Evolutionary conservation across 306 rosid genomes (phyloP).

Genomic region (Betula pendula): DNA sequence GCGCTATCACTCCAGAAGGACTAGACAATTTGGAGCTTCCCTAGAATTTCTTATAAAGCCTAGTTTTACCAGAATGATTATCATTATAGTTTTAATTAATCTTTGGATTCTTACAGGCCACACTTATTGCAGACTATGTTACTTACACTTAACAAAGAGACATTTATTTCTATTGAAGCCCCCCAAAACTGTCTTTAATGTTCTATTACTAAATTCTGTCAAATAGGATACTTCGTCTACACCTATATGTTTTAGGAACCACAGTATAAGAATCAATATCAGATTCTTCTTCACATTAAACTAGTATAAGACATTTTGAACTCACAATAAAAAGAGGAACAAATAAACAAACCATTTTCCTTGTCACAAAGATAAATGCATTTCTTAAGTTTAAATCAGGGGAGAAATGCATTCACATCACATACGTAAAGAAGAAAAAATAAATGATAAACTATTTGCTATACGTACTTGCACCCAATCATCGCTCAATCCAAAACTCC

Average conservation of each 20-base stretch:
- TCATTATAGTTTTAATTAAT: no score
- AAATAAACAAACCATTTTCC: neutral
- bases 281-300: neutral
- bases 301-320: neutral
- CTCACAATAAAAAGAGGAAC: neutral
- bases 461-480: conserved; percentile 78
- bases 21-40: no score
- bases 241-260: neutral
- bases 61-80: no score
- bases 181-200: neutral
- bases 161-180: neutral
- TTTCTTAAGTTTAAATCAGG: neutral
- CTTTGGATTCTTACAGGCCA: no score
- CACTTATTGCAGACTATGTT: neutral
- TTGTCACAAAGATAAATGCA: neutral
- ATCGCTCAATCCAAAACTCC: conserved; percentile 89
- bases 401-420: neutral
- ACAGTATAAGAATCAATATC: neutral
- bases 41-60: no score
- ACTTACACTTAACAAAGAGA: neutral
- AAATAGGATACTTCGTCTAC: neutral
- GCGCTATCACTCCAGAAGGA: no score
- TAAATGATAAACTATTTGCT: conserved; percentile 9
- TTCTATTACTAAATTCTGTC: neutral
- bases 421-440: conserved; percentile 15